Evolutionary conservation across 371 early-diverging fungal genomes (phyloP).

Genomic region (Mucor sp.): DNA sequence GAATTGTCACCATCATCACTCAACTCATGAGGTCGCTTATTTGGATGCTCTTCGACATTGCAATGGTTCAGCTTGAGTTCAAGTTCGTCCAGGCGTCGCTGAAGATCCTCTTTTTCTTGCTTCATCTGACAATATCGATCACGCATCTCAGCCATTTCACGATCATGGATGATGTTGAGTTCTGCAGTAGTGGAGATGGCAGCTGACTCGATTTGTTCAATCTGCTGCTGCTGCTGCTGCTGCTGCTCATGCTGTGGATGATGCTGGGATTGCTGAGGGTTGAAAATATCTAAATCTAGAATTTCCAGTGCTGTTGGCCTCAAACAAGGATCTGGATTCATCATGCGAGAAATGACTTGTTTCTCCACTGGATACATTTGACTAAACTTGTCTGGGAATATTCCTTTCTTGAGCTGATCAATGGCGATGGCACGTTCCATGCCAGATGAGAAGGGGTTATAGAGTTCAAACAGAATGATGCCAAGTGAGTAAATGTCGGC

Average conservation of each 20-base stretch:
- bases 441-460: slow-evolving; percentile 61
- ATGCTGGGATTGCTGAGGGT: background rate
- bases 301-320: slow-evolving; percentile 79
- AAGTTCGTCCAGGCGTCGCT: slow-evolving; percentile 16
- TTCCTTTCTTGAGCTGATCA: slow-evolving; percentile 61
- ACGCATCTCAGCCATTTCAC: slow-evolving; percentile 15
- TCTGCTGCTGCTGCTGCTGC: too few species aligned
- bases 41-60: background rate
- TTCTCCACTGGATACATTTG: slow-evolving; percentile 80
- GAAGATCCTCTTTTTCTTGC: slow-evolving; percentile 20
- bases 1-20: background rate
- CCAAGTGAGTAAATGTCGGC: slow-evolving; percentile 76
- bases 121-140: slow-evolving; percentile 16
- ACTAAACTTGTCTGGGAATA: slow-evolving; percentile 76
- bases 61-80: slow-evolving; percentile 4
- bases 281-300: background rate
- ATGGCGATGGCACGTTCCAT: slow-evolving; percentile 72
- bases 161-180: background rate
- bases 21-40: background rate
- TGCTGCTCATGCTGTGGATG: background rate
- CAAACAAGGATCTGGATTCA: slow-evolving; percentile 69
- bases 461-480: slow-evolving; percentile 73
- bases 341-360: slow-evolving; percentile 76
- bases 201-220: background rate
- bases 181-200: background rate